Evolutionary conservation across 2,329 filamentous ascomycete genomes (phyloP).

Genomic region (Exophiala oligosperma): DNA sequence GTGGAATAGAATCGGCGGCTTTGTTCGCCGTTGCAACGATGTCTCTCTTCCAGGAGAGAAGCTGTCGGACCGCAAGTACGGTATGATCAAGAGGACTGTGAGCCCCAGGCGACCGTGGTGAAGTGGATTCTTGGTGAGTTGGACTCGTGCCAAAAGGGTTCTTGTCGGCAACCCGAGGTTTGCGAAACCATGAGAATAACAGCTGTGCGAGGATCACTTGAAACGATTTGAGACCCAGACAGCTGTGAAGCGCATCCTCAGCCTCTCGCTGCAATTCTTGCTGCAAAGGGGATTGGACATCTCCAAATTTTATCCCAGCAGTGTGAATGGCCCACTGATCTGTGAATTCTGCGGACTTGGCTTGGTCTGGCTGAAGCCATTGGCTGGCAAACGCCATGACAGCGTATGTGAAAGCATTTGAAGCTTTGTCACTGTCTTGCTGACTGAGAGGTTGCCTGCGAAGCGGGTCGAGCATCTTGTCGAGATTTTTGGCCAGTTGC

Average conservation of each 20-base stretch:
- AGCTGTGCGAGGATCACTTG: conserved; percentile 7
- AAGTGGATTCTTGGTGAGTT: conserved; percentile 4
- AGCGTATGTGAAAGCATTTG: conserved; percentile 41
- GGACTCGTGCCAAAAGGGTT: not conserved
- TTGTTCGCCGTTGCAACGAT: not conserved
- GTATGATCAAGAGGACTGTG: conserved; percentile 1
- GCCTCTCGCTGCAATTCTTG: conserved; percentile 6
- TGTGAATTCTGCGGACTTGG: no score
- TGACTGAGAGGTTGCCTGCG: conserved; percentile 31
- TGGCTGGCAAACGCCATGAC: conserved; percentile 47
- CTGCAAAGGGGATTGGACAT: conserved; percentile 5
- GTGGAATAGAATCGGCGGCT: not conserved
- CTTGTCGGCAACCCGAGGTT: conserved; percentile 3
- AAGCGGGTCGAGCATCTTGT: conserved; percentile 7
- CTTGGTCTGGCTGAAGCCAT: conserved; percentile 30
- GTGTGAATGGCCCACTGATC: not conserved
- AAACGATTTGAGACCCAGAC: conserved; percentile 4
- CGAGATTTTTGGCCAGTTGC: conserved; percentile 7
- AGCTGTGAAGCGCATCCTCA: not conserved
- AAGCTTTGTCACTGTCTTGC: conserved; percentile 39
- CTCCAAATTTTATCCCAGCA: not conserved
- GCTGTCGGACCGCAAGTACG: conserved; percentile 3
- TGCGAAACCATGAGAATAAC: conserved; percentile 2
- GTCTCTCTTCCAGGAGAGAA: conserved; percentile 5
- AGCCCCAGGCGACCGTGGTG: conserved; percentile 3